Conservation (phyloP, 2,329 filamentous ascomycete species). For the Cercospora janseana region DNA sequence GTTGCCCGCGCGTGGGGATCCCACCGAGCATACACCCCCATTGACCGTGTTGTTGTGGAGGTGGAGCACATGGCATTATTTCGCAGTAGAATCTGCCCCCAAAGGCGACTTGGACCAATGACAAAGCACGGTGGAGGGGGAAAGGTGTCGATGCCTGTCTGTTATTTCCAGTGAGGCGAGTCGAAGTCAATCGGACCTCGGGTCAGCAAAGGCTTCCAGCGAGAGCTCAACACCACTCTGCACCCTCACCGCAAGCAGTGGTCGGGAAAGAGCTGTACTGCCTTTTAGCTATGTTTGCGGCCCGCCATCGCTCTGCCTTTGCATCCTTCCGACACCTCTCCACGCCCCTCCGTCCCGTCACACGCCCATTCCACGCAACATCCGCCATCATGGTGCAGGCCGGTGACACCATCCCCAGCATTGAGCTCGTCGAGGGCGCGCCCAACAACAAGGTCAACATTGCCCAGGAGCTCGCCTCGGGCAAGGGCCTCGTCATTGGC, state of each 20-base stretch:
- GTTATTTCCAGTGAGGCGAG: too few species aligned
- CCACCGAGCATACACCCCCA: too few species aligned
- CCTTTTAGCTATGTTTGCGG: slow-evolving; percentile 35
- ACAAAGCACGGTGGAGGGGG: too few species aligned
- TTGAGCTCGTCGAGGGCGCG: slow-evolving; percentile 78
- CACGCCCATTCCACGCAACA: slow-evolving; percentile 61
- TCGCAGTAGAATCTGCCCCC: too few species aligned
- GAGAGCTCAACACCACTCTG: slow-evolving; percentile 1
- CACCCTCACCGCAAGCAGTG: slow-evolving; percentile 1
- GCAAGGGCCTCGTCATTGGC: slow-evolving; percentile 78
- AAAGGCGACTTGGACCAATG: too few species aligned
- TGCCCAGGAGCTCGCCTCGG: slow-evolving; percentile 65
- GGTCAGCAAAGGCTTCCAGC: slow-evolving; percentile 4
- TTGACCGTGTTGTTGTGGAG: too few species aligned
- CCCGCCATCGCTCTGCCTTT: slow-evolving; percentile 28
- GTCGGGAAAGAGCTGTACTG: too few species aligned
- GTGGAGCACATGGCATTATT: too few species aligned
- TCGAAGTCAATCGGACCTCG: slow-evolving; percentile 12
- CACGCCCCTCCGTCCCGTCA: slow-evolving; percentile 2
- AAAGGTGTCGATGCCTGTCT: too few species aligned
- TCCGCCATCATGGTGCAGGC: slow-evolving; percentile 65
- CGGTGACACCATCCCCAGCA: slow-evolving; percentile 74
- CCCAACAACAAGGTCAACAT: slow-evolving; percentile 89
- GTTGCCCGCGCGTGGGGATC: too few species aligned
- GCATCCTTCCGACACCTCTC: slow-evolving; percentile 10